Evolutionary conservation across 768 basidiomycete species (phyloP).

Genomic region (Ramaria rubella): DNA sequence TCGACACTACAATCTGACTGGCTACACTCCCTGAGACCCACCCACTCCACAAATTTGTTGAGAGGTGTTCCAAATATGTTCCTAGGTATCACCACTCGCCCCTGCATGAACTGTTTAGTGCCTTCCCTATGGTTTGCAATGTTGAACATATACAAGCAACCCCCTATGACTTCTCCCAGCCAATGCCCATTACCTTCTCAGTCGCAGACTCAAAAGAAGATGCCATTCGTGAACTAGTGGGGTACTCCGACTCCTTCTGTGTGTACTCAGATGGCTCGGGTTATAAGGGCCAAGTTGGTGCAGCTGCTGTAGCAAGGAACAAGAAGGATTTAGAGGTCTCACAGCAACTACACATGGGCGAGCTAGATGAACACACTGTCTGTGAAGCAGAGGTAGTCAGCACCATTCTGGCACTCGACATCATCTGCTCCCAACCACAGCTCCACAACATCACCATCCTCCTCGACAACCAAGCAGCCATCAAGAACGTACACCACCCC

Average conservation of each 20-base stretch:
- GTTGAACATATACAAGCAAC: constrained; percentile 12
- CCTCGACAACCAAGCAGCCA: constrained; percentile 11
- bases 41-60: constrained; percentile 11
- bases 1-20: constrained; percentile 5
- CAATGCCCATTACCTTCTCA: background rate
- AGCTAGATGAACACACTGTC: constrained; percentile 1
- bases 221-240: background rate
- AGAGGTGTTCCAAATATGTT: background rate
- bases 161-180: background rate
- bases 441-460: background rate
- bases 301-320: background rate
- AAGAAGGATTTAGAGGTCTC: too few species aligned
- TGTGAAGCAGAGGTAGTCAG: constrained; percentile 10
- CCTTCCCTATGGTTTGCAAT: background rate
- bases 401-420: constrained; percentile 3
- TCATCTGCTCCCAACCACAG: too few species aligned
- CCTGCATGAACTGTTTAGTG: constrained; percentile 18
- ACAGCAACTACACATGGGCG: background rate
- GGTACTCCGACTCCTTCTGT: background rate
- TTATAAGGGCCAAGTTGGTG: background rate
- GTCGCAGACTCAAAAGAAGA: constrained; percentile 5
- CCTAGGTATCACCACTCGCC: constrained; percentile 15
- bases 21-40: constrained; percentile 11
- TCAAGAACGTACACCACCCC: background rate
- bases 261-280: constrained; percentile 16